phyloP scores from a whole-genome alignment of 2,329 filamentous ascomycete species.

The Colletotrichum sp. region DNA sequence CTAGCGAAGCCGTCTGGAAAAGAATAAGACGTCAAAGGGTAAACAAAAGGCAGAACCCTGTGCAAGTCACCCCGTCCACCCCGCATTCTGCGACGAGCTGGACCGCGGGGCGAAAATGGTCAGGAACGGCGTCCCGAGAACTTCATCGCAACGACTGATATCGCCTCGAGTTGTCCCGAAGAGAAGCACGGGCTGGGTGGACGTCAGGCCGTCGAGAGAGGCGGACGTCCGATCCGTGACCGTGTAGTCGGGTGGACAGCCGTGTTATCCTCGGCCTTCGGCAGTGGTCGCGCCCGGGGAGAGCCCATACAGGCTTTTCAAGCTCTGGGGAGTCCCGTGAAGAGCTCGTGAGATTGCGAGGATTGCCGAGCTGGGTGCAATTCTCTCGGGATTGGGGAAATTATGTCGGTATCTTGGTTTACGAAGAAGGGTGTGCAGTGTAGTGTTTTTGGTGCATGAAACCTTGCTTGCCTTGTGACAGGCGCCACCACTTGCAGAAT shows the following conservation, averaged over 20 bases:
- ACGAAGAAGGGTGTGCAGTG: background rate
- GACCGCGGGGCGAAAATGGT: constrained; percentile 26
- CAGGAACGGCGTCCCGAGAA: constrained; percentile 21
- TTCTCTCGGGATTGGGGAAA: background rate
- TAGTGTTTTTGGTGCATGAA: background rate
- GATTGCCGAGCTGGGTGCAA: background rate
- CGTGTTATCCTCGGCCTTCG: constrained; percentile 22
- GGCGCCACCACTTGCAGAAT: background rate
- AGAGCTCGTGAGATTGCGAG: constrained; percentile 13
- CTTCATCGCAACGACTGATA: constrained; percentile 1
- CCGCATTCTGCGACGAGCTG: background rate
- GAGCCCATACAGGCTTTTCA: background rate
- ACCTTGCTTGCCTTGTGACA: background rate
- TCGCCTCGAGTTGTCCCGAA: constrained; percentile 20
- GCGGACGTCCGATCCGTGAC: background rate
- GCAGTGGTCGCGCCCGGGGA: background rate
- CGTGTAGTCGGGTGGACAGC: constrained; percentile 5
- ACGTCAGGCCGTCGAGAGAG: background rate
- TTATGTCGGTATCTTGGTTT: background rate
- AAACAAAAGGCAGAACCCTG: constrained; percentile 4
- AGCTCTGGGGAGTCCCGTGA: background rate
- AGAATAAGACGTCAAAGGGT: background rate
- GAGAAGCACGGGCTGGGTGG: background rate
- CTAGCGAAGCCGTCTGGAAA: background rate
- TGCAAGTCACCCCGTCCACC: background rate